Conservation (phyloP, 2,329 filamentous ascomycete species). For the Neoarthrinium moseri region DNA sequence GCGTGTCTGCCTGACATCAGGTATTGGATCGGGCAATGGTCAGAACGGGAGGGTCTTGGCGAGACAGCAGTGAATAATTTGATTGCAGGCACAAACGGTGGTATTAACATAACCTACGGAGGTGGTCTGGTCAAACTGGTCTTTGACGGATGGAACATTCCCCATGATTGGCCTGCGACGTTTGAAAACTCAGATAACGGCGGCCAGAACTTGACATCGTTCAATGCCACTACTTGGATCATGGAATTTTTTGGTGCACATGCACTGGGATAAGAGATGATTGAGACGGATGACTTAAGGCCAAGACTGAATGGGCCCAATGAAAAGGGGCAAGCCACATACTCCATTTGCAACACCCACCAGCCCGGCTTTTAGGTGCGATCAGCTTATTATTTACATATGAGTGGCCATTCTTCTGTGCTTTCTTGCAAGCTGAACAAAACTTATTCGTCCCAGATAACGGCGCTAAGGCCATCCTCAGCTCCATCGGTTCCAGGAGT, state of each 20-base stretch:
- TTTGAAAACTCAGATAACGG: background rate
- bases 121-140: conserved; percentile 4
- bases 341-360: too few relatives aligned
- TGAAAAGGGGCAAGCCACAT: too few relatives aligned
- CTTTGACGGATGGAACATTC: conserved; percentile 6
- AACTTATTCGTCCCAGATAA: conserved; percentile 15
- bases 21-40: conserved; percentile 34
- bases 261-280: background rate
- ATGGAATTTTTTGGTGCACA: conserved; percentile 6
- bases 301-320: too few relatives aligned
- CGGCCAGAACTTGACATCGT: conserved; percentile 1
- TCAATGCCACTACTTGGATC: conserved; percentile 7
- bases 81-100: background rate
- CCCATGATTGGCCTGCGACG: conserved; percentile 6
- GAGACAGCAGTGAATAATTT: background rate
- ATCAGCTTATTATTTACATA: too few relatives aligned
- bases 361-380: too few relatives aligned
- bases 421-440: too few relatives aligned
- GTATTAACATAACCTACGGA: background rate
- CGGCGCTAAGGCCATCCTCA: conserved; percentile 13
- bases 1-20: conserved; percentile 39
- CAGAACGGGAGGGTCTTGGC: conserved; percentile 19
- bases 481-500: conserved; percentile 11
- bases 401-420: too few relatives aligned
- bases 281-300: too few relatives aligned